Evolutionary conservation across 805 yeast genomes (phyloP).

Genomic region (Suhomyces sp.): DNA sequence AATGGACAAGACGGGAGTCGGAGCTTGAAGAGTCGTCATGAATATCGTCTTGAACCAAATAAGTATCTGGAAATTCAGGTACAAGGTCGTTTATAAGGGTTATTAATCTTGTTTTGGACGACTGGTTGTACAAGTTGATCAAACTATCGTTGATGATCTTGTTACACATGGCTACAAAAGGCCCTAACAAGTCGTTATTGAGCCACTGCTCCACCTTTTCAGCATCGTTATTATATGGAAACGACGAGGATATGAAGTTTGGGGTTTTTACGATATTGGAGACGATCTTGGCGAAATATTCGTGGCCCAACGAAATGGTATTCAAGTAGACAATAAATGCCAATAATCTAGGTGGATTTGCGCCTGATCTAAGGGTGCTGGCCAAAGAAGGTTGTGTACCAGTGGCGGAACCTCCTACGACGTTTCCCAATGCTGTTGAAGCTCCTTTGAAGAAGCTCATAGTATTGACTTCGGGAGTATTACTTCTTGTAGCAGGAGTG

Average conservation of each 20-base stretch:
- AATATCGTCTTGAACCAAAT: slow-evolving; percentile 20
- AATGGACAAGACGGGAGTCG: slow-evolving; percentile 37
- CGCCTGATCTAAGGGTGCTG: slow-evolving; percentile 16
- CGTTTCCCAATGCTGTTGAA: slow-evolving; percentile 43
- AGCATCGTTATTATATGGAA: slow-evolving; percentile 37
- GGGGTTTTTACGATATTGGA: slow-evolving; percentile 35
- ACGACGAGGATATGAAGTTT: slow-evolving; percentile 21
- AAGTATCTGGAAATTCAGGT: slow-evolving; percentile 31
- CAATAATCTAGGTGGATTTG: slow-evolving; percentile 47
- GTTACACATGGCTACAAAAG: slow-evolving; percentile 15
- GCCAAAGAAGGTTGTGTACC: slow-evolving; percentile 6
- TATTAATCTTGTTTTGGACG: slow-evolving; percentile 44
- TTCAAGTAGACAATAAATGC: slow-evolving; percentile 69
- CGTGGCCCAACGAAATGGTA: slow-evolving; percentile 62
- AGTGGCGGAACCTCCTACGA: slow-evolving; percentile 20
- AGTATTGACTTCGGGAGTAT: slow-evolving; percentile 30
- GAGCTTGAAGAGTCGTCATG: slow-evolving; percentile 21
- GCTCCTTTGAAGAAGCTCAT: slow-evolving; percentile 45
- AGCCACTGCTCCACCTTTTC: slow-evolving; percentile 31
- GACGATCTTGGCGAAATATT: slow-evolving; percentile 54
- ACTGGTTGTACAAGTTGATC: slow-evolving; percentile 47
- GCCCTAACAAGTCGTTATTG: slow-evolving; percentile 31
- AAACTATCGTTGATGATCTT: slow-evolving; percentile 34
- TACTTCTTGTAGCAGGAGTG: slow-evolving; percentile 29
- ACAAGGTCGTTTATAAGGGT: slow-evolving; percentile 43